A percentile compares a stretch with the other conserved stretches of the same genome.
Evolutionary conservation across 768 basidiomycete species (phyloP).

Genomic region (Symmetrospora coprosmae): DNA sequence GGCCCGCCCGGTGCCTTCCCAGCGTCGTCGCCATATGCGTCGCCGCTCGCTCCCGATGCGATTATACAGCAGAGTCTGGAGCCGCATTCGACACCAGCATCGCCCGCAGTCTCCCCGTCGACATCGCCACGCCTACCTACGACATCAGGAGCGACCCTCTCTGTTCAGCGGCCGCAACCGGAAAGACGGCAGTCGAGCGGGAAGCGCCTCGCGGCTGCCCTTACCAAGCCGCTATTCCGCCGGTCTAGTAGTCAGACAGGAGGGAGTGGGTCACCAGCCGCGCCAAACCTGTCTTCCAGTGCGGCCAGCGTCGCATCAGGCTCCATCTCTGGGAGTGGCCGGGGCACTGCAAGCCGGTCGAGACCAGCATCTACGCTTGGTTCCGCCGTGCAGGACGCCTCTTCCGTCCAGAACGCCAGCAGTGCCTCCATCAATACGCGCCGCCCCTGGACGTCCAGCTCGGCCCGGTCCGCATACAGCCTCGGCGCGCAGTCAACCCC

Average conservation of each 20-base stretch:
- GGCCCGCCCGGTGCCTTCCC: too few relatives aligned
- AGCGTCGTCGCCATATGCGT: too few relatives aligned
- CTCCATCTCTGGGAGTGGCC: too few relatives aligned
- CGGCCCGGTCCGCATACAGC: neutral
- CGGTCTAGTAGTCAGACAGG: constrained; percentile 2
- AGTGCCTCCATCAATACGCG: too few relatives aligned
- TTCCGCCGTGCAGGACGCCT: too few relatives aligned
- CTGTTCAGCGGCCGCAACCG: neutral
- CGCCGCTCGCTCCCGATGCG: too few relatives aligned
- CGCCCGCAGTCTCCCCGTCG: neutral
- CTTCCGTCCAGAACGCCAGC: too few relatives aligned
- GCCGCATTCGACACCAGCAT: neutral
- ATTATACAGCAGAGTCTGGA: too few relatives aligned
- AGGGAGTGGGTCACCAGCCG: neutral
- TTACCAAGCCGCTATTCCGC: constrained; percentile 4
- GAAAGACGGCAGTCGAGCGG: constrained; percentile 1
- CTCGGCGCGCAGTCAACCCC: neutral
- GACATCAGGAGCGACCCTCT: neutral
- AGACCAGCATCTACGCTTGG: too few relatives aligned
- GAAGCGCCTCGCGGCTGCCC: neutral
- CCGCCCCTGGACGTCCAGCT: too few relatives aligned
- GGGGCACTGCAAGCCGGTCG: too few relatives aligned
- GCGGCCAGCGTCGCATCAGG: too few relatives aligned
- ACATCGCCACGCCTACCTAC: constrained; percentile 23
- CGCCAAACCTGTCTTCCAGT: neutral